Percentiles rank a stretch among this genome's conserved stretches.
Evolutionary conservation across 208 protist genomes (phyloP).

Genomic region (Balamuthia mandrillaris): DNA sequence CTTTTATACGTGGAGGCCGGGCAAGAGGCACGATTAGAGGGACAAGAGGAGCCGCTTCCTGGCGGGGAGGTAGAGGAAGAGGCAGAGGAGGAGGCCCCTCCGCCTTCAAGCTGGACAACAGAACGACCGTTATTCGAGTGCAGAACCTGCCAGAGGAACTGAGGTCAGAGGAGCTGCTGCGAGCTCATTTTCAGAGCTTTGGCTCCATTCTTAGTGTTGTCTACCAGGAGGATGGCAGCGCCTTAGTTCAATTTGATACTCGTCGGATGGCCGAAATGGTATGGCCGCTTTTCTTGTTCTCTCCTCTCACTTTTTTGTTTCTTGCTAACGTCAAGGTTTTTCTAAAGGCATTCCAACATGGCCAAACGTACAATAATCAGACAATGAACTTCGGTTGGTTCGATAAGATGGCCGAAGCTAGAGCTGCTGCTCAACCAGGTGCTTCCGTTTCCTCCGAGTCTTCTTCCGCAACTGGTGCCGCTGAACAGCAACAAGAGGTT

Average conservation of each 20-base stretch:
- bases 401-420: not conserved
- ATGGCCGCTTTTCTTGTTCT: not conserved
- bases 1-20: not conserved
- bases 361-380: not conserved
- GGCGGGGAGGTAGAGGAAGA: not conserved
- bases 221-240: not conserved
- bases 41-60: not conserved
- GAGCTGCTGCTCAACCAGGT: not conserved
- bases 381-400: not conserved
- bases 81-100: not conserved
- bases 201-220: not conserved
- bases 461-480: not conserved
- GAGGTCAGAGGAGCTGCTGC: not conserved
- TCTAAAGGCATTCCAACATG: conserved; percentile 1
- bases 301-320: not conserved
- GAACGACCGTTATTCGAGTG: not conserved
- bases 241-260: not conserved
- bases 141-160: not conserved
- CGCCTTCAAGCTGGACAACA: conserved; percentile 26
- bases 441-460: too few species aligned
- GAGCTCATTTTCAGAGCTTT: conserved; percentile 20
- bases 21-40: not conserved
- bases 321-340: not conserved
- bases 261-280: conserved; percentile 15
- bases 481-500: not conserved